Base-by-base conservation (phyloP, 2,329 filamentous ascomycete species). In the Fusarium odoratissimum region DNA sequence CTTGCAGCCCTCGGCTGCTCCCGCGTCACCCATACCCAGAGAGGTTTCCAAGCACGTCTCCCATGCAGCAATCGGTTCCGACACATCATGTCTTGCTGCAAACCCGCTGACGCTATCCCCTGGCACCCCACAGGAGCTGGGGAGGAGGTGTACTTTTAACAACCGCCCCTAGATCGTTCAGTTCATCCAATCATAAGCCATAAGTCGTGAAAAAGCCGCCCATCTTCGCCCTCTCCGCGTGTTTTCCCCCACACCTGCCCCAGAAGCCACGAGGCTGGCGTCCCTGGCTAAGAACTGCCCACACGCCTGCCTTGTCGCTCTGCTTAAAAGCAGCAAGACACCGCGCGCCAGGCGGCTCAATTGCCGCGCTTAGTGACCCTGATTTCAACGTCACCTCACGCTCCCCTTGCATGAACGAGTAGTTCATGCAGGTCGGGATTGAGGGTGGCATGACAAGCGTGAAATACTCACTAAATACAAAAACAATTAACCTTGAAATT, bases 121-220 rank as follows among this genome's bases (percentile, higher is more conserved):
- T 62, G 62, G 60, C 58, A 67, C 74, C 75, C 77, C 76, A 67
- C 76, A 76, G 69, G 72, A 64, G 61, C 69, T 64, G 73, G 70
- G 77, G 72, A 79, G 81, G 81, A 83, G 84, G 84, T 82, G 84
- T 87, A 83, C 82, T 83, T 85, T 84, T 84, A 81, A 77, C 75
- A 73, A 67, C 76, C 76, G 75, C 79, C 75, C 73, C 74, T 75
- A 80, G 77, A 78, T 78, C 76, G 71, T 78, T 78, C 65, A 60
- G 56, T 59, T 75, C 75, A 75, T 83, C 87, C 87, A 89, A 89
- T 89, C 86, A 89, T 86, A 83, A 83, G 76, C 84, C 86, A 81
- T 87, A 82, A 83, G 78, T 83, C 83, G 80, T 86, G 81, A 83
- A 84, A 84, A 80, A 82, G 75, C 78, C 80, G 77, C 80, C 80